phyloP scores from a whole-genome alignment of 306 rosid species.

The Acacia confusa region DNA sequence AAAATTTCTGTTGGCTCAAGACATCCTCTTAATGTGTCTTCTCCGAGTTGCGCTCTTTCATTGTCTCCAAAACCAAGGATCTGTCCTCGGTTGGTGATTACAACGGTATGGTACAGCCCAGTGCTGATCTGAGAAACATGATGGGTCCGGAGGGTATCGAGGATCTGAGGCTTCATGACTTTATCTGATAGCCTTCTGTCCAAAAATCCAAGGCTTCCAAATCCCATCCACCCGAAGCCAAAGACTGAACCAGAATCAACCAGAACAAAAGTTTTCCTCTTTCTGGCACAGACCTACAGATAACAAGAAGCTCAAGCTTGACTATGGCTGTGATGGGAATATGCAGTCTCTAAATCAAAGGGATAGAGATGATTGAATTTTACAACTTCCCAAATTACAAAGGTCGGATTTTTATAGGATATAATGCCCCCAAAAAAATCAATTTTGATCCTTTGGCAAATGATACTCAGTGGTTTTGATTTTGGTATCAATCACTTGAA shows the following conservation, averaged over 20 bases:
- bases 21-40: constrained; percentile 73
- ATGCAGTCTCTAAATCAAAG: neutral
- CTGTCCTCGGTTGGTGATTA: constrained; percentile 64
- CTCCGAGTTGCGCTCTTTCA: constrained; percentile 91
- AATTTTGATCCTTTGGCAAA: neutral
- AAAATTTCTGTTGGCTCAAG: constrained; percentile 75
- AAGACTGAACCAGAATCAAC: constrained; percentile 71
- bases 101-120: constrained; percentile 78
- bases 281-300: constrained; percentile 83
- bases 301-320: constrained; percentile 21
- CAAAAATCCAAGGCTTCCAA: constrained; percentile 92
- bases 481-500: neutral
- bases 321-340: neutral
- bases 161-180: constrained; percentile 64
- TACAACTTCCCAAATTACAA: neutral
- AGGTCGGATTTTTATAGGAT: neutral
- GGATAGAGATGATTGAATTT: neutral
- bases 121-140: constrained; percentile 90
- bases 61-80: constrained; percentile 94
- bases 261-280: constrained; percentile 86
- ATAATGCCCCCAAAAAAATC: neutral
- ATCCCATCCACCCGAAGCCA: constrained; percentile 90
- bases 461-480: neutral
- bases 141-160: constrained; percentile 66
- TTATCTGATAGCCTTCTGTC: constrained; percentile 73